A percentile compares a stretch with the other conserved stretches of the same genome.
Conservation (phyloP, 208 protist genomes). For the Leishmania guyanensis region DNA sequence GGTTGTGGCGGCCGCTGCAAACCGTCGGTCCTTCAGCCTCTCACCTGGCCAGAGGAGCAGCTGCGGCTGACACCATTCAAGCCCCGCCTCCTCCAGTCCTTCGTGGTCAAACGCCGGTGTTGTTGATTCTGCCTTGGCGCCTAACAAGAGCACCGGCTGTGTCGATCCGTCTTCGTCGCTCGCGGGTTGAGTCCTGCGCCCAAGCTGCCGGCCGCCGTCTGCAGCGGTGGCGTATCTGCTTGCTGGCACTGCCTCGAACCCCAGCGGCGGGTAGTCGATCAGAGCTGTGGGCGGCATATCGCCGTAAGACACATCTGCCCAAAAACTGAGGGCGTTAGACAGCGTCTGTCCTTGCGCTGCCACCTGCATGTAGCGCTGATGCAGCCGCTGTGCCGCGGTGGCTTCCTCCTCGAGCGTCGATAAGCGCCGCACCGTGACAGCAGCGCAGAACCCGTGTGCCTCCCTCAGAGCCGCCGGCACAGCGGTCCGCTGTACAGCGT, state of each 20-base stretch:
- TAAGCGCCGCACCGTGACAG: slow-evolving; percentile 52
- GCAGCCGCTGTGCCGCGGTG: slow-evolving; percentile 28
- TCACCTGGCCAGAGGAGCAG: not conserved
- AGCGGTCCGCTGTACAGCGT: not conserved
- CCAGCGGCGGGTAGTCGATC: slow-evolving; percentile 30
- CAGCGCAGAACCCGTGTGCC: slow-evolving; percentile 38
- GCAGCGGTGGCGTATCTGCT: not conserved
- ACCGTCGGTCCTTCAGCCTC: not conserved
- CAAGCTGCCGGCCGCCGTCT: slow-evolving; percentile 2
- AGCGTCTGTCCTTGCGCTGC: slow-evolving; percentile 73
- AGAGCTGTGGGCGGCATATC: slow-evolving; percentile 22
- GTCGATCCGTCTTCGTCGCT: slow-evolving; percentile 2
- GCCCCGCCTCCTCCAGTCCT: not conserved
- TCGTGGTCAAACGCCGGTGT: too few relatives aligned
- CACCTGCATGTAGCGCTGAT: slow-evolving; percentile 42
- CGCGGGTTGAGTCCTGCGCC: not conserved
- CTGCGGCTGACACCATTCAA: slow-evolving; percentile 10
- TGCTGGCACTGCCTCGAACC: slow-evolving; percentile 14
- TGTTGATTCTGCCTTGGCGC: not conserved
- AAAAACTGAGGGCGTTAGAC: slow-evolving; percentile 59
- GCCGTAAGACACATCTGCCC: slow-evolving; percentile 42
- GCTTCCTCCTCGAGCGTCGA: slow-evolving; percentile 35
- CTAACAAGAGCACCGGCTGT: slow-evolving; percentile 10
- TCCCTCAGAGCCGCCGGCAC: slow-evolving; percentile 7
- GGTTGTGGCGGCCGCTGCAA: not conserved